Evolutionary conservation across 805 yeast species (phyloP), one percentile per base, ranked within the genome.

Genomic region (Pichia ethanolica): DNA sequence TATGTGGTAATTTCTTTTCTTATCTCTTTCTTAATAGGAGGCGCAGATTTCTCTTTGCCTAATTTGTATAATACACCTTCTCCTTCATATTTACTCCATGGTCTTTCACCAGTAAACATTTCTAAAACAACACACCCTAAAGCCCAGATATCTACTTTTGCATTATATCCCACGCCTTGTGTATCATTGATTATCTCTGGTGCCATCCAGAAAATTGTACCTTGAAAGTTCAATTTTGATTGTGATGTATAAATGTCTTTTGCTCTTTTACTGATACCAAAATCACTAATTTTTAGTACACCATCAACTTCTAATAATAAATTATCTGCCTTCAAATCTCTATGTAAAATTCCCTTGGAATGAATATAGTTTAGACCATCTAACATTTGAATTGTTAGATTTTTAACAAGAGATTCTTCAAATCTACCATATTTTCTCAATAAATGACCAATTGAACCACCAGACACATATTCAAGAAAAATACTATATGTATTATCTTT

Each of bases 171-270:
- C 63, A 85, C 93, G 54, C 81, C 83, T 3, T 79, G 82, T 25
- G 81, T 81, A 51, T 88, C 89, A 63, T 89, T 91, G 45, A 93
- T 89, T 55, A 95, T 96, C 63, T 93, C 99, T 0, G 99, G 99
- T 1, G 99, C 99, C 99, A 93, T 93, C 99, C 99, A 93, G 65
- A 90, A 93, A 1, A 95, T 89, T 0, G 99, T 90, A 27, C 99
- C 99, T 67, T 95, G 96, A 54, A 67, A 64, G 11, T 97, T 90
- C 96, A 90, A 87, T 48, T 89, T 97, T 5, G 96, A 89, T 59
- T 88, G 82, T 64, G 93, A 89, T 33, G 86, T 82, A 64, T 93
- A 91, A 27, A 91, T 87, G 62, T 93, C 90, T 42, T 82, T 77
- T 11, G 89, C 80, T 60, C 82, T 80, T 64, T 89, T 90, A 39